These are phyloP conservation scores for Pelargonium hybrid DNA, from an alignment of 441 rosid genomes.

Conservation along the genomic window DNA sequence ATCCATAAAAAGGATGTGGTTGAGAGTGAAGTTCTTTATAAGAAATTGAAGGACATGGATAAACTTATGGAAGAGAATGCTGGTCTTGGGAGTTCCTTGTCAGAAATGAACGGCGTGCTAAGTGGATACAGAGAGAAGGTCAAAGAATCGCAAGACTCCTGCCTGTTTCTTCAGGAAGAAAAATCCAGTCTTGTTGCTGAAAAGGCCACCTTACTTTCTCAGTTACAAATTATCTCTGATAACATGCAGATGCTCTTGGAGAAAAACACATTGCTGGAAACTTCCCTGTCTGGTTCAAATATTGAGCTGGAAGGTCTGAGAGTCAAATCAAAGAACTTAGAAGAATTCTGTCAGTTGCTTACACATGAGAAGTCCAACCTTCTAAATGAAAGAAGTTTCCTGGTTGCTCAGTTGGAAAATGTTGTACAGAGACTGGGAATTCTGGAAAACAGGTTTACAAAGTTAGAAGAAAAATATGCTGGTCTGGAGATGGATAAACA, in stretches of 20 bases:
- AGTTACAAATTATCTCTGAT: slow-evolving; percentile 58
- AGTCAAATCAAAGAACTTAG: slow-evolving; percentile 48
- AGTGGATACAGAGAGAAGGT: slow-evolving; percentile 39
- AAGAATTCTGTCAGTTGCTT: slow-evolving; percentile 48
- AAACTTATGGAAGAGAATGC: slow-evolving; percentile 41
- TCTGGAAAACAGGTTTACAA: slow-evolving; percentile 55
- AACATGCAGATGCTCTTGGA: slow-evolving; percentile 59
- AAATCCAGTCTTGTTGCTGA: slow-evolving; percentile 38
- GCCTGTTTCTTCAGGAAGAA: slow-evolving; percentile 51
- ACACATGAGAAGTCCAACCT: slow-evolving; percentile 47
- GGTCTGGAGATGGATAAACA: slow-evolving; percentile 43
- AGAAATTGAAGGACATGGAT: slow-evolving; percentile 41
- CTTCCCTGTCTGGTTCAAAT: slow-evolving; percentile 44
- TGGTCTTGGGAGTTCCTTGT: slow-evolving; percentile 36
- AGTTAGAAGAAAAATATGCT: slow-evolving; percentile 38
- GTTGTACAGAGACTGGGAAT: slow-evolving; percentile 48
- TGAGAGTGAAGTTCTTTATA: slow-evolving; percentile 31
- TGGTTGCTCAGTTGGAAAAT: slow-evolving; percentile 35
- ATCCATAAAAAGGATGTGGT: slow-evolving; percentile 27
- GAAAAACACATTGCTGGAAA: slow-evolving; percentile 42
- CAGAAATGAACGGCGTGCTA: slow-evolving; percentile 40
- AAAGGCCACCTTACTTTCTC: slow-evolving; percentile 63
- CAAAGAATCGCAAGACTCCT: slow-evolving; percentile 43
- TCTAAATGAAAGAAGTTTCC: slow-evolving; percentile 37
- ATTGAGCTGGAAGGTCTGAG: slow-evolving; percentile 53